phyloP scores from a whole-genome alignment of 75 land plant species.

The Pinus taeda region DNA sequence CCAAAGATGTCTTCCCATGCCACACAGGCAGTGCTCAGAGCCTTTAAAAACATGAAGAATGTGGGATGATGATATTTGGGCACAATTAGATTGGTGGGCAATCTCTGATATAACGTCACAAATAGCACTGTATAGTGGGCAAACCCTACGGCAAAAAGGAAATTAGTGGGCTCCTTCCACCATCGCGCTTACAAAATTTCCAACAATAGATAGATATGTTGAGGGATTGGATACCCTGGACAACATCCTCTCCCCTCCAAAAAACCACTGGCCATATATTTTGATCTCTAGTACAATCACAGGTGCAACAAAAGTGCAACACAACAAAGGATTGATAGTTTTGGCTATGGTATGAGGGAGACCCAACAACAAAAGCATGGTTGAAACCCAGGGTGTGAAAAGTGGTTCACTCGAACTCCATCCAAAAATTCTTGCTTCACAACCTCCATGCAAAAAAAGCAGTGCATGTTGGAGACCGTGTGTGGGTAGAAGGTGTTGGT shows the following conservation, averaged over 20 bases:
- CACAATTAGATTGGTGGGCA: constrained; percentile 68
- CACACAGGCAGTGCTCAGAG: constrained; percentile 54
- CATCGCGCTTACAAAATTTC: constrained; percentile 72
- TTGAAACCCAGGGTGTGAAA: constrained; percentile 80
- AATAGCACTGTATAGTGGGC: constrained; percentile 72
- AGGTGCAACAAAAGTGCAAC: constrained; percentile 71
- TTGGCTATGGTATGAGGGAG: constrained; percentile 41
- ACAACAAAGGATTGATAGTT: constrained; percentile 21
- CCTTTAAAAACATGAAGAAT: constrained; percentile 21
- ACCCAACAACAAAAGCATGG: constrained; percentile 55
- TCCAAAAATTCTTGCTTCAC: constrained; percentile 73
- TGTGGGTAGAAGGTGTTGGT: no score
- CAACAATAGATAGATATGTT: constrained; percentile 64
- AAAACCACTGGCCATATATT: constrained; percentile 88
- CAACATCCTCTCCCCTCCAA: constrained; percentile 67
- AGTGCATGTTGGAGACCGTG: neutral
- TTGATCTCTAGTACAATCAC: constrained; percentile 61
- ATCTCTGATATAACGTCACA: constrained; percentile 77
- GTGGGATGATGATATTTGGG: constrained; percentile 80
- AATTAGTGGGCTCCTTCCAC: constrained; percentile 60
- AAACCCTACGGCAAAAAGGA: constrained; percentile 71
- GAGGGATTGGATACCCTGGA: constrained; percentile 81
- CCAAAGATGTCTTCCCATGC: constrained; percentile 73
- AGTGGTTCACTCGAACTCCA: constrained; percentile 75
- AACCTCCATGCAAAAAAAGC: constrained; percentile 53